Evolutionary conservation across 2,329 filamentous ascomycete genomes (phyloP).

Genomic region (Clonostachys rosea): DNA sequence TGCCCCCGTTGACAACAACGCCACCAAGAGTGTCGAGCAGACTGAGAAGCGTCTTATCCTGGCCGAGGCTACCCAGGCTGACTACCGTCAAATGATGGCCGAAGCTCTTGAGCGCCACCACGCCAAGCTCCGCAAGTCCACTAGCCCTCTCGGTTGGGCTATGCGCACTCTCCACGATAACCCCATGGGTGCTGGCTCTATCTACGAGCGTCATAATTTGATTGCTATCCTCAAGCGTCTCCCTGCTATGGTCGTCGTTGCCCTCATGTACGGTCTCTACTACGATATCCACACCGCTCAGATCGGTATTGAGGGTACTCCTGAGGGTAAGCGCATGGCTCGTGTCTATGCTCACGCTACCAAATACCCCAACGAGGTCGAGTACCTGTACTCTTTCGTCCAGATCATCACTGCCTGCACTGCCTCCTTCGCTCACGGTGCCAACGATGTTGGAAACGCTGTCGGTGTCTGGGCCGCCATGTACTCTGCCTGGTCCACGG

Average conservation of each 20-base stretch:
- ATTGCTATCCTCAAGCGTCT: slow-evolving; percentile 58
- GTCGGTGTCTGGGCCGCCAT: slow-evolving; percentile 68
- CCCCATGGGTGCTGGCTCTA: slow-evolving; percentile 64
- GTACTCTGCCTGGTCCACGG: slow-evolving; percentile 63
- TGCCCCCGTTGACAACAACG: slow-evolving; percentile 24
- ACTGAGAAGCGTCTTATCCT: neutral
- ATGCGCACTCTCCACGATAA: slow-evolving; percentile 74
- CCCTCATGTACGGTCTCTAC: slow-evolving; percentile 67
- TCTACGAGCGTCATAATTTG: slow-evolving; percentile 73
- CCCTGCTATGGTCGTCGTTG: slow-evolving; percentile 61
- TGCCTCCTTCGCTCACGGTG: slow-evolving; percentile 70
- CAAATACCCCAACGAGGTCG: slow-evolving; percentile 67
- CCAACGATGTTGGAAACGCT: slow-evolving; percentile 72
- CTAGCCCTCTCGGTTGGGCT: slow-evolving; percentile 74
- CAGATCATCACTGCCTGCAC: slow-evolving; percentile 66
- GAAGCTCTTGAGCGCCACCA: slow-evolving; percentile 54
- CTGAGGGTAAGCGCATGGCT: slow-evolving; percentile 68
- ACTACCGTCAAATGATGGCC: slow-evolving; percentile 59
- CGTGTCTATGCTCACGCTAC: slow-evolving; percentile 59
- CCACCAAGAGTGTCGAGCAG: slow-evolving; percentile 13
- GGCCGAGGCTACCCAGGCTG: slow-evolving; percentile 40
- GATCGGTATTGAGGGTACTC: slow-evolving; percentile 64
- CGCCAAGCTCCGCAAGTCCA: slow-evolving; percentile 55
- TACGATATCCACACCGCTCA: slow-evolving; percentile 81
- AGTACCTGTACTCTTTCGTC: slow-evolving; percentile 65